These are phyloP conservation scores for Gelatoporia subvermispora DNA, from an alignment of 768 basidiomycete species.

Conservation along the genomic window DNA sequence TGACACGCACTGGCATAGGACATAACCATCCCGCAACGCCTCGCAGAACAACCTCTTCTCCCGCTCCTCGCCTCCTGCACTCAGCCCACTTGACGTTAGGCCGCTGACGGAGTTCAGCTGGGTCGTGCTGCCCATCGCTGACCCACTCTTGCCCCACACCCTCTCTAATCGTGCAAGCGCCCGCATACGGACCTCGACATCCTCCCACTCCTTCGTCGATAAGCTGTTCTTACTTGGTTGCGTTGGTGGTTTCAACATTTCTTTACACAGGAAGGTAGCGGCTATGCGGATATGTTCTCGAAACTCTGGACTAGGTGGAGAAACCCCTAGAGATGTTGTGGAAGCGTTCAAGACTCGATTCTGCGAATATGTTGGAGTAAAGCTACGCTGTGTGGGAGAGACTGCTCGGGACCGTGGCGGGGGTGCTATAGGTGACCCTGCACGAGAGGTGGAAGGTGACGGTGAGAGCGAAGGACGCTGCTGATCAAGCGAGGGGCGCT, in stretches of 20 bases:
- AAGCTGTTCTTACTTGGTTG: slow-evolving; percentile 47
- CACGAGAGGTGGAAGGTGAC: slow-evolving; percentile 38
- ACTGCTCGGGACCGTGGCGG: slow-evolving; percentile 34
- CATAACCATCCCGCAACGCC: slow-evolving; percentile 76
- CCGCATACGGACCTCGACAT: slow-evolving; percentile 64
- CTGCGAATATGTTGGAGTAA: slow-evolving; percentile 37
- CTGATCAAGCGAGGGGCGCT: slow-evolving; percentile 27
- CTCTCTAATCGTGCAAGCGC: slow-evolving; percentile 64
- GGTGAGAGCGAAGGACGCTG: slow-evolving; percentile 20
- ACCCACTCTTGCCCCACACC: slow-evolving; percentile 67
- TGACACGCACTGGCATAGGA: slow-evolving; percentile 81
- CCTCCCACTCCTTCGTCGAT: slow-evolving; percentile 60
- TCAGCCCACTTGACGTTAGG: slow-evolving; percentile 30
- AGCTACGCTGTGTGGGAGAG: slow-evolving; percentile 22
- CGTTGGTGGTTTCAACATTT: slow-evolving; percentile 56
- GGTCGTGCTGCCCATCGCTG: slow-evolving; percentile 35
- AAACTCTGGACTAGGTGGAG: slow-evolving; percentile 48
- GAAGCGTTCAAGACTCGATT: slow-evolving; percentile 57
- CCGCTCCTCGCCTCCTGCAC: slow-evolving; percentile 63
- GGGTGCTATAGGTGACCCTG: slow-evolving; percentile 36
- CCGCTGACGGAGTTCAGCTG: slow-evolving; percentile 27
- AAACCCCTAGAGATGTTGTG: slow-evolving; percentile 44
- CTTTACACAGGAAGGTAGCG: slow-evolving; percentile 58
- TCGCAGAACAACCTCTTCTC: slow-evolving; percentile 72
- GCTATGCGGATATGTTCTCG: slow-evolving; percentile 68